Evolutionary conservation across 345 rosid genomes (phyloP).

Genomic region (Turnera subulata): DNA sequence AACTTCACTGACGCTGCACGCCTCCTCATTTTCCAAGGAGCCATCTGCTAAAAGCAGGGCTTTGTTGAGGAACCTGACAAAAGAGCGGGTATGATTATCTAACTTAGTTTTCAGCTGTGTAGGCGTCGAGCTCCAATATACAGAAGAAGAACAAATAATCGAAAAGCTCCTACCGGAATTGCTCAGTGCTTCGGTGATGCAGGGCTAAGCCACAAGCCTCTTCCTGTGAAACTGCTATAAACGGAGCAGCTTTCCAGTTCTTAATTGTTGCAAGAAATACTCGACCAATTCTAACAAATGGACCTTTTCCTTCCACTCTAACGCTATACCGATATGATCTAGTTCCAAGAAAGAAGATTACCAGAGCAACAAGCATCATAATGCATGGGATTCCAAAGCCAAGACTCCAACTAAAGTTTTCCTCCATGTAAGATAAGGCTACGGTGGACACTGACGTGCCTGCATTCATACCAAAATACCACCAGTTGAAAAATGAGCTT

Average conservation of each 20-base stretch:
- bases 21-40: too few species aligned
- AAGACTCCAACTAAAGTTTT: constrained; percentile 21
- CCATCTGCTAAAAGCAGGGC: too few species aligned
- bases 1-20: too few species aligned
- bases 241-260: constrained; percentile 9
- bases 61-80: too few species aligned
- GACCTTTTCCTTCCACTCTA: constrained; percentile 8
- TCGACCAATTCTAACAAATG: constrained; percentile 14
- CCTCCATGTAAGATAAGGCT: constrained; percentile 19
- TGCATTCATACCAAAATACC: constrained; percentile 10
- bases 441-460: constrained; percentile 1
- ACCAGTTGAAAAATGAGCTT: constrained; percentile 30
- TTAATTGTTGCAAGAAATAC: constrained; percentile 7
- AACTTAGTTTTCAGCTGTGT: too few species aligned
- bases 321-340: constrained; percentile 13
- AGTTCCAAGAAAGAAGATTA: constrained; percentile 16
- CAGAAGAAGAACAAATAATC: too few species aligned
- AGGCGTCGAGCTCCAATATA: too few species aligned
- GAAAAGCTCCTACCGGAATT: too few species aligned
- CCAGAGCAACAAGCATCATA: constrained; percentile 13
- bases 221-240: too few species aligned
- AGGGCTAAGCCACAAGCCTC: too few species aligned
- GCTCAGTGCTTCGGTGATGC: too few species aligned
- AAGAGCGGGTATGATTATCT: too few species aligned
- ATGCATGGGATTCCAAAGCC: constrained; percentile 25